Evolutionary conservation across 306 rosid species (phyloP).

Genomic region (Rosa lucieae): DNA sequence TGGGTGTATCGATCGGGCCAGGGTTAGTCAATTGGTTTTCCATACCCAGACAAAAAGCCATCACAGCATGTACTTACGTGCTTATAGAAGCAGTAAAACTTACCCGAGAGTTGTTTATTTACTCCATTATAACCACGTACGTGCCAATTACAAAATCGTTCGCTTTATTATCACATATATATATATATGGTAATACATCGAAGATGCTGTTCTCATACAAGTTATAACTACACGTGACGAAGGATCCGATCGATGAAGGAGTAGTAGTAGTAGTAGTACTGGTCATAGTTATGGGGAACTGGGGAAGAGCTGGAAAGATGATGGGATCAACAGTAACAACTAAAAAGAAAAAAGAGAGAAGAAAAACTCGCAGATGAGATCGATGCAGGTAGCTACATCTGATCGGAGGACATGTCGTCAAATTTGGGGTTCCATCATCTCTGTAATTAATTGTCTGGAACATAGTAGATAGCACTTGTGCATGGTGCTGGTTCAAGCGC

Average conservation of each 20-base stretch:
- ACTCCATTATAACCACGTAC: not conserved
- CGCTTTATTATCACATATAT: not conserved
- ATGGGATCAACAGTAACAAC: slow-evolving; percentile 3
- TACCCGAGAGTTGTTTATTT: not conserved
- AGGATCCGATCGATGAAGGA: not conserved
- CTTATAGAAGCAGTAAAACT: not conserved
- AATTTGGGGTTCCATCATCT: slow-evolving; percentile 45
- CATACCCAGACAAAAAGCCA: not conserved
- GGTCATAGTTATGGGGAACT: not conserved
- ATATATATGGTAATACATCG: not conserved
- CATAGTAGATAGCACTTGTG: not conserved
- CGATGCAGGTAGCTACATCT: slow-evolving; percentile 24
- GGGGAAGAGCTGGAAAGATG: not conserved
- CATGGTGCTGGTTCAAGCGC: slow-evolving; percentile 31
- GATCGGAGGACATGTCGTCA: slow-evolving; percentile 51
- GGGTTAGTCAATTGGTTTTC: not conserved
- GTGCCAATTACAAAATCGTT: not conserved
- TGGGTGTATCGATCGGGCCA: not conserved
- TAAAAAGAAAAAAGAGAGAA: not conserved
- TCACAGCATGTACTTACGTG: not conserved
- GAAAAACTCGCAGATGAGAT: slow-evolving; percentile 28
- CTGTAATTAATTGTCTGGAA: not conserved
- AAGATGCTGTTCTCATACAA: not conserved
- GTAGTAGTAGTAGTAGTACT: not conserved
- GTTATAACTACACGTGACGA: not conserved